Percentiles rank a stretch among this genome's conserved stretches.
These are phyloP conservation scores for Thalassiosira livingstoniorum DNA, from an alignment of 352 stramenopile species.

Conservation along the genomic window DNA sequence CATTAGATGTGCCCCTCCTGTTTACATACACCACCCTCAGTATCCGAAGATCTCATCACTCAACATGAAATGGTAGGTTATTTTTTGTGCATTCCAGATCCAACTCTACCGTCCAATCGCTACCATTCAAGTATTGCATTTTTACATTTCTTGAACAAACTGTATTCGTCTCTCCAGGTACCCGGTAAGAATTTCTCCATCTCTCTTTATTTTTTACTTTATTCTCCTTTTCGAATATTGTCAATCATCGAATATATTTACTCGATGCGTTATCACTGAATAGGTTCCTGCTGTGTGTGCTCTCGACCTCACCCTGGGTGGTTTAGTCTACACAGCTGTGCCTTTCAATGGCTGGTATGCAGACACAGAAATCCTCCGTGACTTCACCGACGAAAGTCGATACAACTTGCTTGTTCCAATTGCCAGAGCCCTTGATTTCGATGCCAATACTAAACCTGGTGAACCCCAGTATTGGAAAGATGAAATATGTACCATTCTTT, in stretches of 20 bases:
- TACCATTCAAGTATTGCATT: neutral
- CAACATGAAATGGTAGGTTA: slow-evolving; percentile 24
- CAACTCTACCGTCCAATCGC: too few species aligned
- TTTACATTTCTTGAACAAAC: neutral
- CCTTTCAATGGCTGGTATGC: slow-evolving; percentile 65
- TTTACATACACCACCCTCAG: slow-evolving; percentile 51
- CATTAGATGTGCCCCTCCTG: slow-evolving; percentile 33
- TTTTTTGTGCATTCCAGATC: too few species aligned
- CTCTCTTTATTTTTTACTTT: neutral
- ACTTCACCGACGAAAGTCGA: slow-evolving; percentile 33
- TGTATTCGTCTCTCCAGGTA: neutral
- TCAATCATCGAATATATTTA: neutral
- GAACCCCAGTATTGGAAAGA: slow-evolving; percentile 50
- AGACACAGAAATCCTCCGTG: slow-evolving; percentile 47
- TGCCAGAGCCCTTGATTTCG: slow-evolving; percentile 38
- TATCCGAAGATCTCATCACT: slow-evolving; percentile 33
- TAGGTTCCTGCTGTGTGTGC: slow-evolving; percentile 54
- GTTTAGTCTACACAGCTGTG: slow-evolving; percentile 47
- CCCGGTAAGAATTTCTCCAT: neutral
- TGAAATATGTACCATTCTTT: slow-evolving; percentile 46
- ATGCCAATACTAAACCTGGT: slow-evolving; percentile 43
- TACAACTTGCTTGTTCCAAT: slow-evolving; percentile 55
- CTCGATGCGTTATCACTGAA: slow-evolving; percentile 28
- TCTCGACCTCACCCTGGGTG: slow-evolving; percentile 45
- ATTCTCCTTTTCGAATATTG: neutral